Conservation (phyloP, 371 early-diverging fungal species). For the Blastocladiella emersonii region DNA sequence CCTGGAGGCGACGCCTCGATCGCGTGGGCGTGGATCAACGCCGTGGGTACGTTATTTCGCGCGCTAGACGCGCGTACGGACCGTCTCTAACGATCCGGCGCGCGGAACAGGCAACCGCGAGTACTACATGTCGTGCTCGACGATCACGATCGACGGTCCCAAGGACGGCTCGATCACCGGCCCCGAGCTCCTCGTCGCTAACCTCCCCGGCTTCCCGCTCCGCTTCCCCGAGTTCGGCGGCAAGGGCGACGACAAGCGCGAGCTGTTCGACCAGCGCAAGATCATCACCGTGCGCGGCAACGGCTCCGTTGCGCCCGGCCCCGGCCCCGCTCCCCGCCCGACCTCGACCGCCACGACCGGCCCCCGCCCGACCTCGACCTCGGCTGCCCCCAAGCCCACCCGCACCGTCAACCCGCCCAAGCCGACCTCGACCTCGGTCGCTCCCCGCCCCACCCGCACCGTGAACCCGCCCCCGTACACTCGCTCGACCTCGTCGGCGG, state of each 20-base stretch:
- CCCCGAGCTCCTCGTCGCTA: constrained; percentile 12
- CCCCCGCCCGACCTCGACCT: too few relatives aligned
- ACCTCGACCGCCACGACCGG: too few relatives aligned
- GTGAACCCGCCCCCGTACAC: too few relatives aligned
- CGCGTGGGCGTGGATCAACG: constrained; percentile 53
- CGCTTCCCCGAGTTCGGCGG: constrained; percentile 29
- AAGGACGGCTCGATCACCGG: constrained; percentile 24
- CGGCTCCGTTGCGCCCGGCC: too few relatives aligned
- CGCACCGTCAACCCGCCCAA: too few relatives aligned
- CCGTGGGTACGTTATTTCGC: constrained; percentile 17
- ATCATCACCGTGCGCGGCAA: constrained; percentile 22
- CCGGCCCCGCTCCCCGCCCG: too few relatives aligned
- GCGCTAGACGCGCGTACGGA: neutral
- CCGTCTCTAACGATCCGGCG: neutral
- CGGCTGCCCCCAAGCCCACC: too few relatives aligned
- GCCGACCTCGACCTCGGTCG: too few relatives aligned
- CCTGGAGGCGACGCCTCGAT: constrained; percentile 34
- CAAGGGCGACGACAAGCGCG: constrained; percentile 20
- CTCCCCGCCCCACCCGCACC: too few relatives aligned
- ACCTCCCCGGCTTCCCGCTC: constrained; percentile 15
- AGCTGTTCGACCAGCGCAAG: constrained; percentile 17
- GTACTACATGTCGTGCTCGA: constrained; percentile 52
- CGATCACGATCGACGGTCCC: constrained; percentile 30
- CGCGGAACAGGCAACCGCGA: constrained; percentile 18
- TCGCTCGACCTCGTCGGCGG: too few relatives aligned